A percentile compares a stretch with the other conserved stretches of the same genome.
These are phyloP conservation scores for Rhynchospora breviuscula DNA, from an alignment of 176 grass and related monocot genomes.

Conservation along the genomic window DNA sequence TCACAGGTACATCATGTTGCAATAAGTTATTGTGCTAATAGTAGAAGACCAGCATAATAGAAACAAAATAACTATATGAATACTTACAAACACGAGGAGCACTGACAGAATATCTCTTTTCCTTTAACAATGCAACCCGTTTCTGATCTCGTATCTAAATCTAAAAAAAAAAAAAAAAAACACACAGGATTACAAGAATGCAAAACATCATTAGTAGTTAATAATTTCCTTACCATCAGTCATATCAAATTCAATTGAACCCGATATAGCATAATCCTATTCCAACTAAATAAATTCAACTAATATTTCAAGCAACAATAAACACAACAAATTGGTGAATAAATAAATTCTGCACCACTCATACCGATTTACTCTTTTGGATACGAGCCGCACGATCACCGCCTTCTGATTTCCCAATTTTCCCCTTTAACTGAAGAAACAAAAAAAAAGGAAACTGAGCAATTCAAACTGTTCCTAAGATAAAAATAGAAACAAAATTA, in stretches of 20 bases:
- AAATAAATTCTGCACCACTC: not conserved
- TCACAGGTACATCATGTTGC: not conserved
- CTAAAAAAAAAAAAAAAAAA: not conserved
- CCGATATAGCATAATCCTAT: not conserved
- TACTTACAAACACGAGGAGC: constrained; percentile 79
- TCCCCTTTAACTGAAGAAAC: constrained; percentile 42
- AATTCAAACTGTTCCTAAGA: not conserved
- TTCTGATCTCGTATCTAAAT: constrained; percentile 78
- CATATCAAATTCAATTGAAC: not conserved
- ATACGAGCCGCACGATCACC: constrained; percentile 55
- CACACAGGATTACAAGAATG: constrained; percentile 14
- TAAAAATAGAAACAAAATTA: not conserved
- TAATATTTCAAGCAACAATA: not conserved
- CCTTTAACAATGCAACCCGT: constrained; percentile 72
- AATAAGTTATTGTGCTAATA: not conserved
- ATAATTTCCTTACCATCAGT: not conserved
- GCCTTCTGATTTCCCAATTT: constrained; percentile 44
- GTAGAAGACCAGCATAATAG: not conserved
- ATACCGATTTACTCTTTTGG: constrained; percentile 77
- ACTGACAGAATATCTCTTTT: constrained; percentile 51
- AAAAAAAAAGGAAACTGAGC: not conserved
- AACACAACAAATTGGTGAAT: not conserved
- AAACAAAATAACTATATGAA: not conserved
- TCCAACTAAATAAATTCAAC: not conserved
- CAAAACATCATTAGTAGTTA: constrained; percentile 10